Percentiles rank a stretch among this genome's conserved stretches.
Evolutionary conservation across 2,329 filamentous ascomycete genomes (phyloP).

Genomic region (Trichophyton simii): DNA sequence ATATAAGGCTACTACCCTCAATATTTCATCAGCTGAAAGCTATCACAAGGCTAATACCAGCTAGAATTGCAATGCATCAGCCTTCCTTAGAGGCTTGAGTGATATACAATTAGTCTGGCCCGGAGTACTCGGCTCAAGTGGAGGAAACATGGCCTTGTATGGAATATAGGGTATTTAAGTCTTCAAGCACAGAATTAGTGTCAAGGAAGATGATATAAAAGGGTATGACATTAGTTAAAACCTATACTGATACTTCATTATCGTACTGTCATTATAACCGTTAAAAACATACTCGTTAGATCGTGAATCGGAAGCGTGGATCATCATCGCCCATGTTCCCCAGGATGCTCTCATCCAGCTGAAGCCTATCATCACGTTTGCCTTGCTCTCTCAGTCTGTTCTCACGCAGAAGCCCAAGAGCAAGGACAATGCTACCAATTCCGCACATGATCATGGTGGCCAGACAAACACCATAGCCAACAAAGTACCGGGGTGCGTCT

Average conservation of each 20-base stretch:
- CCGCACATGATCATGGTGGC: slow-evolving; percentile 21
- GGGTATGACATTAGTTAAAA: not conserved
- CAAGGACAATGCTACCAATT: slow-evolving; percentile 17
- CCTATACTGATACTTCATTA: not conserved
- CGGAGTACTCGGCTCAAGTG: not conserved
- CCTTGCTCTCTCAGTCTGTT: slow-evolving; percentile 22
- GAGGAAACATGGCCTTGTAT: not conserved
- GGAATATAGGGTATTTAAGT: not conserved
- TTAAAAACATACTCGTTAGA: slow-evolving; percentile 11
- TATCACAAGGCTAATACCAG: not conserved
- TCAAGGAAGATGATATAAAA: not conserved
- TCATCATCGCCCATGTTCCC: slow-evolving; percentile 25
- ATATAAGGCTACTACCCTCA: not conserved
- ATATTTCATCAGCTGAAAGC: not conserved
- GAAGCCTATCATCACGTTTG: slow-evolving; percentile 17
- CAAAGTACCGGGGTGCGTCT: not conserved
- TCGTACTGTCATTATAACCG: not conserved
- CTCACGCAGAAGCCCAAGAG: slow-evolving; percentile 18
- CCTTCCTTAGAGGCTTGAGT: not conserved
- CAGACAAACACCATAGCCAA: slow-evolving; percentile 10
- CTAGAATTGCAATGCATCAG: not conserved
- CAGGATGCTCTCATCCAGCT: slow-evolving; percentile 17
- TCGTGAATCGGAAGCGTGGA: slow-evolving; percentile 24
- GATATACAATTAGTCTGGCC: not conserved
- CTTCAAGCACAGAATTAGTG: not conserved